Evolutionary conservation across 2,329 filamentous ascomycete genomes (phyloP).

Genomic region (Xylariaceae sp.): DNA sequence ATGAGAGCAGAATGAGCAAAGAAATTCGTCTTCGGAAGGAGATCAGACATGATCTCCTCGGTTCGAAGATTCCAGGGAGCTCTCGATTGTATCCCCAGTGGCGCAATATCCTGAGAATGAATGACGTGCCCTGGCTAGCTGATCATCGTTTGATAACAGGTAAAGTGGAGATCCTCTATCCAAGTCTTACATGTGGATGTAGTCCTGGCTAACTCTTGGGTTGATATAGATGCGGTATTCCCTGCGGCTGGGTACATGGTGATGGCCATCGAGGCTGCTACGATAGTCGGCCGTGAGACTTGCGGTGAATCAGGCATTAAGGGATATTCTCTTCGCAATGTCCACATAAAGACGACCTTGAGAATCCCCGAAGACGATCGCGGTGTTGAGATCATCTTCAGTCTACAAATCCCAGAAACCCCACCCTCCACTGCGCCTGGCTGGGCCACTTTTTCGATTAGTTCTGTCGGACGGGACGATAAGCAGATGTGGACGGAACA

Average conservation of each 20-base stretch:
- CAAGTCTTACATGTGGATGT: too few species aligned
- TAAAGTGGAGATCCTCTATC: too few species aligned
- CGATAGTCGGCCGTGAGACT: not conserved
- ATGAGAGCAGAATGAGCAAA: conserved; percentile 6
- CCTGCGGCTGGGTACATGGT: conserved; percentile 8
- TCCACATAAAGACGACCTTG: conserved; percentile 5
- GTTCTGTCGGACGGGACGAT: conserved; percentile 4
- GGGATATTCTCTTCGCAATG: conserved; percentile 8
- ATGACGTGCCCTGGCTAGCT: not conserved
- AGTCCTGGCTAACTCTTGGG: too few species aligned
- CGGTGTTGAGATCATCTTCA: conserved; percentile 12
- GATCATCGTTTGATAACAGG: conserved; percentile 1
- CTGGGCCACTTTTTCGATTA: conserved; percentile 10
- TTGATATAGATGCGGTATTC: conserved; percentile 1
- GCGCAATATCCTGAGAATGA: conserved; percentile 3
- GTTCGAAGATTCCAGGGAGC: not conserved
- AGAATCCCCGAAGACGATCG: conserved; percentile 12
- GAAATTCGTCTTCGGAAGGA: not conserved
- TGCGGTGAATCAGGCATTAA: not conserved
- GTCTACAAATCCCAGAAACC: conserved; percentile 1
- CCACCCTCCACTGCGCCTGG: not conserved
- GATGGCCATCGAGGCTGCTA: conserved; percentile 9
- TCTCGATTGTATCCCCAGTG: not conserved
- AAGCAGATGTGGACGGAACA: conserved; percentile 14
- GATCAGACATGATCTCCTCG: not conserved